Conservation (phyloP, 2,329 filamentous ascomycete genomes). For the Colletotrichum falcatum region DNA sequence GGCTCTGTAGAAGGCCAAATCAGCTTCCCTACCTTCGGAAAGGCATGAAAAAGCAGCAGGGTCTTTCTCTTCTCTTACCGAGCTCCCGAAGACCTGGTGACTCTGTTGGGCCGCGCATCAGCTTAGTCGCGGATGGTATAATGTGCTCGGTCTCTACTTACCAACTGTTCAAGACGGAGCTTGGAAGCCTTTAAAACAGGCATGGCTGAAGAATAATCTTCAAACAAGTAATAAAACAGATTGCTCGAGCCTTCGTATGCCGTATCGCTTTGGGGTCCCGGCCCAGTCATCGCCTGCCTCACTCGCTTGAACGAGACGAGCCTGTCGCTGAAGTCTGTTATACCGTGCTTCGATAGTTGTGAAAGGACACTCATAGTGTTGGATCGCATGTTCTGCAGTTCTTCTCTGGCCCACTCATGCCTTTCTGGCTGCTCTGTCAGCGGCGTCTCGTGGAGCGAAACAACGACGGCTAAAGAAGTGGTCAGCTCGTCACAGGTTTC, state of each 20-base stretch:
- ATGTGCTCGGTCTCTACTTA: background rate
- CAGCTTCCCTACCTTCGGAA: background rate
- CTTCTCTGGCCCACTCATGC: conserved; percentile 44
- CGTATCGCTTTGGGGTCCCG: background rate
- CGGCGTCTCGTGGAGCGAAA: conserved; percentile 75
- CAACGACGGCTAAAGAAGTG: conserved; percentile 67
- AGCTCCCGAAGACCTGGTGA: conserved; percentile 49
- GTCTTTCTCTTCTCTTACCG: conserved; percentile 46
- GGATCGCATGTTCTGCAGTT: conserved; percentile 52
- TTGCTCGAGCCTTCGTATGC: conserved; percentile 33
- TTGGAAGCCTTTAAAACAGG: conserved; percentile 62
- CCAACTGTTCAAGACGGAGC: conserved; percentile 52
- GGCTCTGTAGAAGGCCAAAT: conserved; percentile 19
- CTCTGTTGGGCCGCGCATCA: conserved; percentile 45
- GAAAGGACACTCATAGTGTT: conserved; percentile 54
- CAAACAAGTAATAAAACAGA: conserved; percentile 74
- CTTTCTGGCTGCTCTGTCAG: conserved; percentile 46
- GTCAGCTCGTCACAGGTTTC: conserved; percentile 41
- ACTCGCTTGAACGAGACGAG: conserved; percentile 58
- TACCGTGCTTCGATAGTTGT: conserved; percentile 55
- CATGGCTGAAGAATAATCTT: conserved; percentile 72
- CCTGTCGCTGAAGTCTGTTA: conserved; percentile 50
- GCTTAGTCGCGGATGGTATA: background rate
- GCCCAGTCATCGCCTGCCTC: conserved; percentile 47
- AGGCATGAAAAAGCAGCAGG: background rate